phyloP scores from a whole-genome alignment of 805 yeast species.

The Candida sakaeoensis region DNA sequence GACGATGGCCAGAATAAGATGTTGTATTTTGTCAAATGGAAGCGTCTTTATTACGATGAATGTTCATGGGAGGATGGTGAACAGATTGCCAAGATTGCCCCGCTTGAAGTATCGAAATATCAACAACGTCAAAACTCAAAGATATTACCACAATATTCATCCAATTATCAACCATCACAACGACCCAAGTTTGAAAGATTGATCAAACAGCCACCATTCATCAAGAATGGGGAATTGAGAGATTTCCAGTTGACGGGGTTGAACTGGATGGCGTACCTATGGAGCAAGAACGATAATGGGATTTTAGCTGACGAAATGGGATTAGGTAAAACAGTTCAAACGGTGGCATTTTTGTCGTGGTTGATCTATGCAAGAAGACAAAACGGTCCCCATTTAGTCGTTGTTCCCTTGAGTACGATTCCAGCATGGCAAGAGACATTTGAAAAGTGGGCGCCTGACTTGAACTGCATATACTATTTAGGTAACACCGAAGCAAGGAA shows the following conservation, averaged over 20 bases:
- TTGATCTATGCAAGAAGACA: constrained; percentile 91
- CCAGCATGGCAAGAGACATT: constrained; percentile 99
- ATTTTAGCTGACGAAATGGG: constrained; percentile 98
- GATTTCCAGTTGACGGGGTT: constrained; percentile 98
- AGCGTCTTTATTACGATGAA: constrained; percentile 86
- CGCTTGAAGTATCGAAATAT: constrained; percentile 76
- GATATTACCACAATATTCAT: constrained; percentile 77
- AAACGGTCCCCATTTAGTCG: constrained; percentile 95
- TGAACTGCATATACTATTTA: constrained; percentile 86
- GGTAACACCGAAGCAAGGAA: constrained; percentile 88
- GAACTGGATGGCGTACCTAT: constrained; percentile 98
- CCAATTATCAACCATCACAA: constrained; percentile 60
- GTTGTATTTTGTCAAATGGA: constrained; percentile 90
- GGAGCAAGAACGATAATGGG: constrained; percentile 97
- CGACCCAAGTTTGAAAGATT: constrained; percentile 91
- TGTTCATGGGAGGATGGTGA: constrained; percentile 97
- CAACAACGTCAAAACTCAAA: constrained; percentile 80
- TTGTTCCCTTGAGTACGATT: constrained; percentile 91
- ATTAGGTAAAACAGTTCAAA: constrained; percentile 86
- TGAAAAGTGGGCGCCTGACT: constrained; percentile 95
- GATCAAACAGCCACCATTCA: constrained; percentile 79
- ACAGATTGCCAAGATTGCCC: constrained; percentile 78
- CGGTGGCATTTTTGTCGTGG: constrained; percentile 96
- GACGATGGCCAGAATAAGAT: constrained; percentile 66
- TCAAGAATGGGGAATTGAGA: constrained; percentile 86